Conservation (phyloP, 2,329 filamentous ascomycete genomes). For the Trichoderma citrinoviride region DNA sequence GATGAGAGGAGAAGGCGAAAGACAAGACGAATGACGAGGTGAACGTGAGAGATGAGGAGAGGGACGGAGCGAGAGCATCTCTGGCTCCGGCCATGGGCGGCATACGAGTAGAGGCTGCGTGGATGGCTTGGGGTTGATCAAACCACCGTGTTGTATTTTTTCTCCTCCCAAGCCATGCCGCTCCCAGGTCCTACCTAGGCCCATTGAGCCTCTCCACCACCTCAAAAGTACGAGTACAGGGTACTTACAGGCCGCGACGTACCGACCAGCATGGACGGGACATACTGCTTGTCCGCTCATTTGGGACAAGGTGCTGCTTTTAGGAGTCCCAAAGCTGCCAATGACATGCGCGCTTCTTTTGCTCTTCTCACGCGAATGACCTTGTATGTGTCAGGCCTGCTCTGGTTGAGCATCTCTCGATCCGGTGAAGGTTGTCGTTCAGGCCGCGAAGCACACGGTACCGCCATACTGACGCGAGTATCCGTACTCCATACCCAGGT, state of each 20-base stretch:
- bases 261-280: neutral
- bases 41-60: too few species aligned
- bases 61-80: neutral
- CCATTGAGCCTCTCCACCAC: conserved; percentile 21
- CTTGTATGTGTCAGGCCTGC: neutral
- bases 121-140: conserved; percentile 17
- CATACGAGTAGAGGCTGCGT: neutral
- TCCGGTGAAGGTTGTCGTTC: neutral
- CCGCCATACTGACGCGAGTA: neutral
- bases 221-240: conserved; percentile 4
- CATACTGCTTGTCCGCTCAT: neutral
- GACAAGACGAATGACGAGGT: neutral
- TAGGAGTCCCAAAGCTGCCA: neutral
- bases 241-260: conserved; percentile 9
- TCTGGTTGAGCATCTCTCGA: neutral
- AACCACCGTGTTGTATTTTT: conserved; percentile 17
- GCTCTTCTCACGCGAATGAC: neutral
- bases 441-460: conserved; percentile 2
- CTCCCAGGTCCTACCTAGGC: neutral
- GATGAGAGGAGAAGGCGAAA: neutral
- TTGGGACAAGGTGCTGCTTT: neutral
- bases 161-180: neutral
- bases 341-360: neutral
- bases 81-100: neutral
- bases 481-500: too few species aligned